Evolutionary conservation across 2,329 filamentous ascomycete species (phyloP), one percentile per base, ranked within the genome.

Genomic region (Didymellaceae sp.): DNA sequence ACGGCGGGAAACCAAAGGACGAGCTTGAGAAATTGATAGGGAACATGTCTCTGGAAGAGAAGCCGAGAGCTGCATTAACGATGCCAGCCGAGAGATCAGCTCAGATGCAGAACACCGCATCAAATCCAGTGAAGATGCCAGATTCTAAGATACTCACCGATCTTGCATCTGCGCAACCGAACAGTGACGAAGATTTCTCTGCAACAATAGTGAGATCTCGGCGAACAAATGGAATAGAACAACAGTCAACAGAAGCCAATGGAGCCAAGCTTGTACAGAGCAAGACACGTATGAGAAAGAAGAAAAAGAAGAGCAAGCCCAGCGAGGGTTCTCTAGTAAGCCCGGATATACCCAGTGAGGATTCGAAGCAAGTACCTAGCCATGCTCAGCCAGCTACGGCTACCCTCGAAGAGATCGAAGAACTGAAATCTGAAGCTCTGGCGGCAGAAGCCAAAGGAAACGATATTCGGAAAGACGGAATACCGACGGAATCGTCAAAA

Each of bases 251-350:
- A 13, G 43, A 42, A 9, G 28, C 35, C 11, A 33, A 37, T 40
- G 37, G 66, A 55, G 45, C 65, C 22, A 56, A 66, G 40, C 34
- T 73, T 8, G 69, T 73, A 17, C 71, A 72, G 33, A 62, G 66
- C 3, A 74, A 71, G 31, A 67, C 73, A 31, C 63, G 70, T 8
- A 72, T 74, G 69, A 58, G 71, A 25, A 57, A 65, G 13, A 64
- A 65, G 42, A 61, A 62, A 30, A 70, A 63, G 42, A 68, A 59
- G 45, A 67, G 58, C 47, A 59, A 54, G 37, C 49, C 51, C 40
- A 55, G 50, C n/a, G 61, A 67, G 16, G 42, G n/a, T 11, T 22
- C 34, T 26, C 17, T 30, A 4, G 31, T 9, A 10, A 38, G 38
- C 16, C 16, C 43, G 8, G 8, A 13, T n/a, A 16, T 22, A 16